Base-by-base conservation (phyloP, 257 asterid species). In the Phtheirospermum japonicum region DNA sequence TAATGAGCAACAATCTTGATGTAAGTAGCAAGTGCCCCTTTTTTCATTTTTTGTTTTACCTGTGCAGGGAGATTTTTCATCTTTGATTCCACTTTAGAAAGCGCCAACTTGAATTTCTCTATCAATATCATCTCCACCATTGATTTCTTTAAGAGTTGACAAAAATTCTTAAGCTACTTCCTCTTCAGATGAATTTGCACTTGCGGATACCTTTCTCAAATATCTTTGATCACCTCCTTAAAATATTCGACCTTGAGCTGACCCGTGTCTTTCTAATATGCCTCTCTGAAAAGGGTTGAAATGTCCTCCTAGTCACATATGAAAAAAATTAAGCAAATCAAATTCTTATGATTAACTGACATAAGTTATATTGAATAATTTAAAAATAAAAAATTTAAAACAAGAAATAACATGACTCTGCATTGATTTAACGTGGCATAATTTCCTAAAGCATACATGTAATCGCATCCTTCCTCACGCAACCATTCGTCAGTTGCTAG, bases 401-500 rank as follows among this genome's bases (percentile, higher is more conserved):
- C n/a, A n/a, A 11, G 12, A 11, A 76, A 10, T 83, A 91, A 97
- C 96, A 87, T 78, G 82, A 92, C 86, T 77, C 37, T 82, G 11
- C 97, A 88, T 72, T 92, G 99, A 78, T 85, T 79, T 66, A 92
- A 78, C 6, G 97, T 85, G 59, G 97, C 99, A 37, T 96, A 92
- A 72, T 92, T 97, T 33, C 99, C 99, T 34, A 92, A 73, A 37
- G 97, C 99, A 64, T 92, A 92, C 40, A 89, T 70, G 74, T 43
- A 39, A 0, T 82, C 76, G 16, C 83, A 79, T 36, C 91, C 94
- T 76, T 89, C 96, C 65, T 89, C 97, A 31, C 99, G 67, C 7
- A 92, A 83, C 97, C 99, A 92, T 69, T 92, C 99, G 72, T 92
- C 97, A 5, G 97, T 89, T 33, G 97, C 93, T 68, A 92, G 70